Conservation (phyloP, 2,329 filamentous ascomycete genomes). For the Truncatella angustata region DNA sequence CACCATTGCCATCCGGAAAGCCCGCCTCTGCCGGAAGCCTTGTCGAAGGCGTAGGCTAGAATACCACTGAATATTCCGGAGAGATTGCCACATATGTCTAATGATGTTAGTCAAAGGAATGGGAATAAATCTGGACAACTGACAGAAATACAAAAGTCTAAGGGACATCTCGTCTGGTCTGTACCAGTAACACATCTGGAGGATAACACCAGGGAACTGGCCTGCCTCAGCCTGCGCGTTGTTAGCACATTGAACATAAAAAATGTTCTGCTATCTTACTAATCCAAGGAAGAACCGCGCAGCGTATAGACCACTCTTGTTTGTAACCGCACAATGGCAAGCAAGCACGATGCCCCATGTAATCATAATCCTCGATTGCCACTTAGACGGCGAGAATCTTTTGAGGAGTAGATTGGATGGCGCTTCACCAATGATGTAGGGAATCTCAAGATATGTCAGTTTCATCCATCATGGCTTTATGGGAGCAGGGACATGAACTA, state of each 20-base stretch:
- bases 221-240: constrained; percentile 32
- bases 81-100: constrained; percentile 25
- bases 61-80: constrained; percentile 27
- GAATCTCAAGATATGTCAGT: constrained; percentile 23
- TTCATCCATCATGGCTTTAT: no score
- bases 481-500: constrained; percentile 5
- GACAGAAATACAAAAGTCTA: constrained; percentile 44
- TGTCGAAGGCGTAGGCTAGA: constrained; percentile 21
- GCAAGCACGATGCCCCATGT: constrained; percentile 35
- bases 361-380: constrained; percentile 40
- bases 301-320: constrained; percentile 35
- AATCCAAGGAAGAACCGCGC: constrained; percentile 36
- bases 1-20: constrained; percentile 30
- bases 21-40: constrained; percentile 22
- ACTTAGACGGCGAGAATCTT: constrained; percentile 34
- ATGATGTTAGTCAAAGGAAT: constrained; percentile 11
- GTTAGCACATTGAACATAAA: constrained; percentile 28
- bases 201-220: constrained; percentile 39
- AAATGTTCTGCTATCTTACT: constrained; percentile 22
- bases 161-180: constrained; percentile 45
- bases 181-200: constrained; percentile 48
- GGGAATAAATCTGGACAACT: constrained; percentile 8
- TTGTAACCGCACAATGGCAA: constrained; percentile 33
- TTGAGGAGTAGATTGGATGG: constrained; percentile 40
- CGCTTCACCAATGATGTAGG: constrained; percentile 37